Evolutionary conservation across 1,139 yeast genomes (phyloP), one percentile per base, ranked within the genome.

Genomic region (Zygotorulaspora mrakii): DNA sequence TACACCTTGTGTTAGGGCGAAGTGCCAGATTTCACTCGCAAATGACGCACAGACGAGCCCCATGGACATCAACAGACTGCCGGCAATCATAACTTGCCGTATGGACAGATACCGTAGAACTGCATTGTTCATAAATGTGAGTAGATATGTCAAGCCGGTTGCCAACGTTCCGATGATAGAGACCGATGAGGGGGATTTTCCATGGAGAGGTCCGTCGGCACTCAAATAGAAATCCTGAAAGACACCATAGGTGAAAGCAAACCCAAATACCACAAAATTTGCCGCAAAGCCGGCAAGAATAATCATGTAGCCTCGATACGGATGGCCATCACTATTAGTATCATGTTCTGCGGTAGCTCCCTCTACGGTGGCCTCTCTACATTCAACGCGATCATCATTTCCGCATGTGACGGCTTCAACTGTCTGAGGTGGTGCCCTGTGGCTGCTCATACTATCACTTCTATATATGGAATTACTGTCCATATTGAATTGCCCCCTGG

Each of bases 1-100:
- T 2, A 67, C 33, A 1, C 74, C 74, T 40, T 69, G 73, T 6
- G 69, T 54, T 14, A 69, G 46, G 5, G 63, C 50, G 46, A 69
- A 69, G 29, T 65, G 67, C 39, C 54, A 61, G 10, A 58, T 49
- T 13, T 50, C 36, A 5, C 37, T 40, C 25, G 61, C 55, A 25
- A 58, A 55, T 3, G 67, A 55, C 1, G 66, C 63, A 3, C 59
- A 17, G 6, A 61, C 39, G 16, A 66, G 45, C 1, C 69, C 69
- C 1, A 57, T 12, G 0, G 66, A 51, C 60, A 64, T 57, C 4
- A 62, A 8, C 1, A 54, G 6, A 4, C 62, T 45, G 0, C 70
- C 70, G 2, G 47, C 5, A 4, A 55, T 25, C 69, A 66, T 31
- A 4, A 17, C 12, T 13, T 31, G 26, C 17, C 16, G 9, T 12